Conservation (phyloP, 805 yeast species). For the Candida ascalaphidarum region DNA sequence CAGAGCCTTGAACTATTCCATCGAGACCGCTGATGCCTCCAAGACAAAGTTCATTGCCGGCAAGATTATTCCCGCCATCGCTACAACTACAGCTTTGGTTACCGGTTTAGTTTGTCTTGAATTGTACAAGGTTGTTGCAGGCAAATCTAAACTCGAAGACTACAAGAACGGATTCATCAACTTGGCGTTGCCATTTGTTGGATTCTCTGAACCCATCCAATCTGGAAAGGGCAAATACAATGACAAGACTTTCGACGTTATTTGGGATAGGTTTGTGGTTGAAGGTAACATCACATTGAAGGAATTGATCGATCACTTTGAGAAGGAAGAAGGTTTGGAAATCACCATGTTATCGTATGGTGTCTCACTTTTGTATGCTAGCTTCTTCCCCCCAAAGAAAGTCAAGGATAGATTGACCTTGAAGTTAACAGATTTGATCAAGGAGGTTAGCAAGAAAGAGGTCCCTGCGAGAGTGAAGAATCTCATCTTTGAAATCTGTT, state of each 20-base stretch:
- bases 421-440: slow-evolving; percentile 68
- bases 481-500: slow-evolving; percentile 81
- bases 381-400: slow-evolving; percentile 90
- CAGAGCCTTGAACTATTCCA: slow-evolving; percentile 85
- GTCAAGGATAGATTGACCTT: slow-evolving; percentile 64
- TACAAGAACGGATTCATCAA: slow-evolving; percentile 90
- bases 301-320: slow-evolving; percentile 66
- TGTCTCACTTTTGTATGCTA: slow-evolving; percentile 82
- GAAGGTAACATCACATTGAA: slow-evolving; percentile 69
- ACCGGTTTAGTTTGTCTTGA: slow-evolving; percentile 93
- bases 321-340: slow-evolving; percentile 75
- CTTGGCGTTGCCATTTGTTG: slow-evolving; percentile 91
- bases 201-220: slow-evolving; percentile 91
- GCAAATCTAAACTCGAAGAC: slow-evolving; percentile 66
- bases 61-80: slow-evolving; percentile 96
- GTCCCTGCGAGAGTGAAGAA: slow-evolving; percentile 66
- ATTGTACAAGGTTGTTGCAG: slow-evolving; percentile 80
- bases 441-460: slow-evolving; percentile 78
- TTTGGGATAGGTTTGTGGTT: slow-evolving; percentile 92
- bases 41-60: slow-evolving; percentile 98
- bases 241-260: slow-evolving; percentile 68
- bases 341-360: slow-evolving; percentile 90
- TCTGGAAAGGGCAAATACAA: slow-evolving; percentile 80
- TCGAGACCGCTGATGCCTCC: slow-evolving; percentile 80
- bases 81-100: slow-evolving; percentile 97